Evolutionary conservation across 208 protist genomes (phyloP).

Genomic region (Leishmania lainsoni): DNA sequence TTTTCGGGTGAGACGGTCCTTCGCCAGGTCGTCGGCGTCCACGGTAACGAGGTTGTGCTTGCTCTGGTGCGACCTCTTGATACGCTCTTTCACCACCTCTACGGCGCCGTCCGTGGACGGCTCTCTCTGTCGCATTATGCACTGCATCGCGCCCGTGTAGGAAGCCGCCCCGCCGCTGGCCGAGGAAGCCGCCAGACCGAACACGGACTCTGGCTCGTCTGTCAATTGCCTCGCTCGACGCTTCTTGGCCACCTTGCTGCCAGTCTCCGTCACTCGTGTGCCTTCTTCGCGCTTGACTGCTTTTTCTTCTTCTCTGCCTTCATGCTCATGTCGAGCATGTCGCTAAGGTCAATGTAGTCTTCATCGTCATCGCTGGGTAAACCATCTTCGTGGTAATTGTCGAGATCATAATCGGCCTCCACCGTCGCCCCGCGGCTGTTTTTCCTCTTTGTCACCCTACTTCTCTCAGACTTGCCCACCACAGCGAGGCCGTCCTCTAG

Average conservation of each 20-base stretch:
- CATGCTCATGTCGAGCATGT: conserved; percentile 77
- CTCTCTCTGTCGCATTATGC: conserved; percentile 44
- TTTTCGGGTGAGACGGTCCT: conserved; percentile 55
- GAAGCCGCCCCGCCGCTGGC: conserved; percentile 33
- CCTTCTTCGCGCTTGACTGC: conserved; percentile 43
- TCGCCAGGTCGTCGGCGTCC: conserved; percentile 76
- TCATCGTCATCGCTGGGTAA: conserved; percentile 62
- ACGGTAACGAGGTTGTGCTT: conserved; percentile 75
- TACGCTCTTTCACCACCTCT: conserved; percentile 32
- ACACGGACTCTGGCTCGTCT: conserved; percentile 74
- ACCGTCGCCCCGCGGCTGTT: neutral
- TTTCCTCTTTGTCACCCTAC: conserved; percentile 3
- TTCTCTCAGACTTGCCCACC: conserved; percentile 42
- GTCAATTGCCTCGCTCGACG: conserved; percentile 38
- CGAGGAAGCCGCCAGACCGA: conserved; percentile 34
- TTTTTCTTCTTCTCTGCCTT: conserved; percentile 63
- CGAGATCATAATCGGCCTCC: conserved; percentile 48
- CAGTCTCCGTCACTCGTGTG: conserved; percentile 39
- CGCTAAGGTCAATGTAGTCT: conserved; percentile 83
- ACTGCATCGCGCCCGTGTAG: conserved; percentile 50
- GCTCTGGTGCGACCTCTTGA: conserved; percentile 59
- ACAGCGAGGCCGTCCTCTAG: conserved; percentile 48
- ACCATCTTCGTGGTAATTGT: conserved; percentile 65
- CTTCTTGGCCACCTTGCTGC: conserved; percentile 42
- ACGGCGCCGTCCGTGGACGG: conserved; percentile 29